Percentiles rank a stretch among this genome's conserved stretches.
Evolutionary conservation across 208 protist species (phyloP).

Genomic region (Trypanosoma theileri): DNA sequence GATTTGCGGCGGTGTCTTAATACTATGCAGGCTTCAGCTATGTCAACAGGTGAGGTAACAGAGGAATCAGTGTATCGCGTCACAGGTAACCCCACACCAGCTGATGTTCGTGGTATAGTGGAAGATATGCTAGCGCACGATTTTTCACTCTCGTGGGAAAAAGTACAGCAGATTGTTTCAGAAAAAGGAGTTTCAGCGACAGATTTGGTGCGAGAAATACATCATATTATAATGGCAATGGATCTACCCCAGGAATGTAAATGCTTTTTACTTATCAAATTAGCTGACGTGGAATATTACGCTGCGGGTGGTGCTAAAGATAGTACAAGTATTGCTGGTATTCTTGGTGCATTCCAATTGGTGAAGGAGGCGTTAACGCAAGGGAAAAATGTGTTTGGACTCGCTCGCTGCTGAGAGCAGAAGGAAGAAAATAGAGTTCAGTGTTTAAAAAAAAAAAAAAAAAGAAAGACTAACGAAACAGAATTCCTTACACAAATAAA

Average conservation of each 20-base stretch:
- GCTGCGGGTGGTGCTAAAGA: constrained; percentile 68
- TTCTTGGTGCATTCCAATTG: constrained; percentile 82
- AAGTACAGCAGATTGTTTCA: constrained; percentile 42
- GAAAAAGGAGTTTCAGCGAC: constrained; percentile 70
- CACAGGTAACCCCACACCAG: constrained; percentile 84
- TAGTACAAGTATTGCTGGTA: constrained; percentile 48
- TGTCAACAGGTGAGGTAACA: constrained; percentile 68
- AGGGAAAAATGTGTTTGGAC: constrained; percentile 56
- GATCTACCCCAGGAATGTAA: constrained; percentile 83
- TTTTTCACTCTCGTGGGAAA: constrained; percentile 60
- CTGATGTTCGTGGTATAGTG: constrained; percentile 70
- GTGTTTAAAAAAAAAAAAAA: not conserved
- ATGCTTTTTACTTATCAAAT: constrained; percentile 77
- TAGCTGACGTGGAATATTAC: constrained; percentile 84
- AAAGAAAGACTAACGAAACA: not conserved
- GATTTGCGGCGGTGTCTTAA: constrained; percentile 98
- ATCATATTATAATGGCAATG: constrained; percentile 83
- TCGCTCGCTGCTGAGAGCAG: constrained; percentile 20
- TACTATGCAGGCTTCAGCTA: constrained; percentile 93
- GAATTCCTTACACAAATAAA: not conserved
- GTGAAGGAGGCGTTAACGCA: constrained; percentile 83
- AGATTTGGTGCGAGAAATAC: constrained; percentile 75
- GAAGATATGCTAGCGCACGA: constrained; percentile 70
- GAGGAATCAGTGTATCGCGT: constrained; percentile 79
- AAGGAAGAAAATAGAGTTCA: constrained; percentile 6